These are phyloP conservation scores for Pilasporangium apinafurcum DNA, from an alignment of 352 stramenopile genomes.

Conservation along the genomic window DNA sequence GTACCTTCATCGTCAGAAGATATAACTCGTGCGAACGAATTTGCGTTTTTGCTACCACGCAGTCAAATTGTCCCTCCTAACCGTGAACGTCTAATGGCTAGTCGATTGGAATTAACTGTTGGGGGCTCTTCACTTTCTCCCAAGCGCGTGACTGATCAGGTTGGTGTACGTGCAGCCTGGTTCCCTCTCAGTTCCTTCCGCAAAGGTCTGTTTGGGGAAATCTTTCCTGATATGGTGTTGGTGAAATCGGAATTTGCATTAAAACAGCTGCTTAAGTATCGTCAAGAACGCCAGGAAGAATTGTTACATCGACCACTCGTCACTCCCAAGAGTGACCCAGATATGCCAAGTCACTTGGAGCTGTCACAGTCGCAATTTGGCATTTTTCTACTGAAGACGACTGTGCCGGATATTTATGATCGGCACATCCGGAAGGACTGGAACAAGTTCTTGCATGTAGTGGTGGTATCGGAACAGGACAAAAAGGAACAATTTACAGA, in stretches of 20 bases:
- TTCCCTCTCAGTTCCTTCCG: slow-evolving; percentile 27
- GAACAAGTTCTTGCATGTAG: slow-evolving; percentile 67
- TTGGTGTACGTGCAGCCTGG: slow-evolving; percentile 18
- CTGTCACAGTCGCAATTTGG: slow-evolving; percentile 50
- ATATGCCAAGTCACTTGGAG: slow-evolving; percentile 9
- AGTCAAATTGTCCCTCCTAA: slow-evolving; percentile 33
- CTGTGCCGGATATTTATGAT: slow-evolving; percentile 56
- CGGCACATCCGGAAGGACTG: slow-evolving; percentile 57
- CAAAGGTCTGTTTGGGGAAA: slow-evolving; percentile 13
- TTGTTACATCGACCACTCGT: slow-evolving; percentile 17
- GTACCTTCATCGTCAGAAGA: slow-evolving; percentile 25
- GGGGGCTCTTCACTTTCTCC: slow-evolving; percentile 17
- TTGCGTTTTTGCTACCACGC: slow-evolving; percentile 50
- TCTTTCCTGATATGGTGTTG: slow-evolving; percentile 56
- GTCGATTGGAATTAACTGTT: slow-evolving; percentile 34
- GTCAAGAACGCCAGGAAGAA: slow-evolving; percentile 45
- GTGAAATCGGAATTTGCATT: slow-evolving; percentile 63
- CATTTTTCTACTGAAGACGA: slow-evolving; percentile 48
- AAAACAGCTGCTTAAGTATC: slow-evolving; percentile 40
- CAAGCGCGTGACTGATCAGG: slow-evolving; percentile 14
- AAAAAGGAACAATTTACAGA: slow-evolving; percentile 61
- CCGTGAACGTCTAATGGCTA: slow-evolving; percentile 22
- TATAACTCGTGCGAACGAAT: slow-evolving; percentile 20
- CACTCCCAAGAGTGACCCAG: slow-evolving; percentile 2
- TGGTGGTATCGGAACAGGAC: slow-evolving; percentile 38